phyloP scores from a whole-genome alignment of 495 filamentous ascomycete genomes.

The Aspergillus baeticus region DNA sequence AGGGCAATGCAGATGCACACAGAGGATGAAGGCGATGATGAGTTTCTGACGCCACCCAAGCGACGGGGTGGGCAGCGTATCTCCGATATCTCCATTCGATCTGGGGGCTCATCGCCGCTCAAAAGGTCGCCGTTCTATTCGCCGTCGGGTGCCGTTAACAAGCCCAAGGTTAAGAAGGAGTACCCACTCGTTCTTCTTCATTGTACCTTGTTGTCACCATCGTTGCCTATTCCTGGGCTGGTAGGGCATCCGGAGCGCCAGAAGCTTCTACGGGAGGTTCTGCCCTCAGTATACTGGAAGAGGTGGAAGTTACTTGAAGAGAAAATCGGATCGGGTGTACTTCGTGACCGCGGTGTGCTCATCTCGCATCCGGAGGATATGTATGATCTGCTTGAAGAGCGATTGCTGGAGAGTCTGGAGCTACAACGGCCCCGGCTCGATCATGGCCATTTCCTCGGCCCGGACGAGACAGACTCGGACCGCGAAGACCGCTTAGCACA shows the following conservation, averaged over 20 bases:
- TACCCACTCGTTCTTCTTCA: constrained; percentile 84
- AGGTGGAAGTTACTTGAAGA: constrained; percentile 76
- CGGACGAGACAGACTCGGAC: constrained; percentile 42
- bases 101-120: constrained; percentile 32
- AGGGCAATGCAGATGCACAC: constrained; percentile 76
- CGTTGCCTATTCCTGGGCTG: constrained; percentile 61
- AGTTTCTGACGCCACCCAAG: constrained; percentile 36
- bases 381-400: constrained; percentile 89
- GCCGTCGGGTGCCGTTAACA: constrained; percentile 42
- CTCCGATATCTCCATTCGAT: constrained; percentile 33
- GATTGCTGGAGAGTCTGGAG: constrained; percentile 84
- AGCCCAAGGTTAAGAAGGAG: constrained; percentile 59
- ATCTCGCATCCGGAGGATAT: constrained; percentile 87
- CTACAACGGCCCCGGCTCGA: constrained; percentile 69
- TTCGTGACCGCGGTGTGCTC: constrained; percentile 76
- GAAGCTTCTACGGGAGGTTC: constrained; percentile 53
- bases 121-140: constrained; percentile 46
- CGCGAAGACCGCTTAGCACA: constrained; percentile 27
- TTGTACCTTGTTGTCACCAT: constrained; percentile 75
- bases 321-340: constrained; percentile 68
- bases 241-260: constrained; percentile 39
- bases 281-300: constrained; percentile 59
- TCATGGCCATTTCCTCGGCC: constrained; percentile 68
- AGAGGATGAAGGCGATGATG: constrained; percentile 43
- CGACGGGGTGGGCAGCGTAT: constrained; percentile 27